Conservation (phyloP, 139 green algal species). For the Microglena sp. region DNA sequence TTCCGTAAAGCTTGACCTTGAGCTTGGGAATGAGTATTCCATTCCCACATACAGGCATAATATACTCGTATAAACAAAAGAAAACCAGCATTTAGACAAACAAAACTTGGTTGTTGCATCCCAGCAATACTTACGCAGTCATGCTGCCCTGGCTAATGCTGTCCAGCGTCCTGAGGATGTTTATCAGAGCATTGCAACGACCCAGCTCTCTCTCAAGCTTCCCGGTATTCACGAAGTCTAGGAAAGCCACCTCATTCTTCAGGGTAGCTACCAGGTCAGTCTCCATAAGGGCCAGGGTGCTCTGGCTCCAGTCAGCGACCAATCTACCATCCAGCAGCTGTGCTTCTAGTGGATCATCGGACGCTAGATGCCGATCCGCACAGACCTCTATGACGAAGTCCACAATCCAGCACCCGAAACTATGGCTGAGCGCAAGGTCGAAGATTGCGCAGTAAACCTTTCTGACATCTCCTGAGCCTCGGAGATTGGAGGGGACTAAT, state of each 20-base stretch:
- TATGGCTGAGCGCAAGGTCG: not conserved
- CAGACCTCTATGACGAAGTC: slow-evolving; percentile 54
- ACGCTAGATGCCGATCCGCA: slow-evolving; percentile 18
- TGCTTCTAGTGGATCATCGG: slow-evolving; percentile 40
- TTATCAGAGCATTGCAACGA: too few relatives aligned
- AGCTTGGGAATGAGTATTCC: too few relatives aligned
- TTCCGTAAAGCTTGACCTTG: too few relatives aligned
- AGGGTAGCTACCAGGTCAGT: not conserved
- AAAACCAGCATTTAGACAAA: too few relatives aligned
- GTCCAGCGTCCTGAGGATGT: too few relatives aligned
- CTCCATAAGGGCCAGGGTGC: slow-evolving; percentile 13
- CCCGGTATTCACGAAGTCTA: not conserved
- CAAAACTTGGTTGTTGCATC: too few relatives aligned
- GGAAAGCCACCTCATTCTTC: slow-evolving; percentile 11
- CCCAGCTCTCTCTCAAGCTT: slow-evolving; percentile 21
- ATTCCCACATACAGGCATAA: too few relatives aligned
- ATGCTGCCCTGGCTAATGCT: too few relatives aligned
- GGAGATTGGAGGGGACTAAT: too few relatives aligned
- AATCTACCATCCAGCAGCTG: slow-evolving; percentile 48
- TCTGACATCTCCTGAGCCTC: not conserved
- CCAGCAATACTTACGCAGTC: too few relatives aligned
- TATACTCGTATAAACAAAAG: too few relatives aligned
- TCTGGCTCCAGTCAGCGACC: slow-evolving; percentile 20
- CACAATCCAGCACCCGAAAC: slow-evolving; percentile 30
- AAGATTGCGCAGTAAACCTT: not conserved